Evolutionary conservation across 2,329 filamentous ascomycete species (phyloP).

Genomic region (Ophiostoma sp.): DNA sequence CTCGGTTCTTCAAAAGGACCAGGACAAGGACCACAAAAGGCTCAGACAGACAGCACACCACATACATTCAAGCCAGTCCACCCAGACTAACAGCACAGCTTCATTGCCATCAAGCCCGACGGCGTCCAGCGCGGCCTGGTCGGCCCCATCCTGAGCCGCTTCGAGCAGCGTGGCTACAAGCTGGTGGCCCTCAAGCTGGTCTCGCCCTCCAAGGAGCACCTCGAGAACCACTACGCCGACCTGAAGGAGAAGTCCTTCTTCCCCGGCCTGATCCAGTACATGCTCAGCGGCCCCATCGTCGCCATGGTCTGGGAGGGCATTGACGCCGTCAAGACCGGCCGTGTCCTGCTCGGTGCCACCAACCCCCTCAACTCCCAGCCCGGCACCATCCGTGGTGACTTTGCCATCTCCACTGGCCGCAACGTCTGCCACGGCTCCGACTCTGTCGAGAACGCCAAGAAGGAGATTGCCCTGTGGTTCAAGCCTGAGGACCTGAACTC

Average conservation of each 20-base stretch:
- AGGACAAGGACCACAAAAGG: background rate
- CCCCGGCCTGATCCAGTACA: slow-evolving; percentile 87
- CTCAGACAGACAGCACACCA: background rate
- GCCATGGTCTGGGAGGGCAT: slow-evolving; percentile 99
- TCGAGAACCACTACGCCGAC: slow-evolving; percentile 96
- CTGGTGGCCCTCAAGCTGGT: slow-evolving; percentile 95
- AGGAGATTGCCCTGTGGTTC: slow-evolving; percentile 99
- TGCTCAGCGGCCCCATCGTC: slow-evolving; percentile 92
- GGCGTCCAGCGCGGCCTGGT: slow-evolving; percentile 97
- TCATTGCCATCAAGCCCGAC: slow-evolving; percentile 99
- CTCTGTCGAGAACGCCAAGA: slow-evolving; percentile 96
- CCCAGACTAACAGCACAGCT: slow-evolving; percentile 51
- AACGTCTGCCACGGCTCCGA: slow-evolving; percentile 99
- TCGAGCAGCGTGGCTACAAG: slow-evolving; percentile 98
- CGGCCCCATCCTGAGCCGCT: slow-evolving; percentile 95
- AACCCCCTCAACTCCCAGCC: slow-evolving; percentile 93
- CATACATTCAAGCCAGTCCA: background rate
- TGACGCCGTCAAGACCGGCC: slow-evolving; percentile 98
- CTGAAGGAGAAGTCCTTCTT: slow-evolving; percentile 95
- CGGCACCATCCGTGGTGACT: slow-evolving; percentile 96
- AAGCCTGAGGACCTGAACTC: slow-evolving; percentile 74
- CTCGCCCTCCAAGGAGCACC: slow-evolving; percentile 84
- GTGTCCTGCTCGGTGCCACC: slow-evolving; percentile 92
- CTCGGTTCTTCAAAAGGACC: background rate
- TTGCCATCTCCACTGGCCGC: slow-evolving; percentile 80